Base-by-base conservation (phyloP, 441 rosid genomes). In the Sinapis alba region DNA sequence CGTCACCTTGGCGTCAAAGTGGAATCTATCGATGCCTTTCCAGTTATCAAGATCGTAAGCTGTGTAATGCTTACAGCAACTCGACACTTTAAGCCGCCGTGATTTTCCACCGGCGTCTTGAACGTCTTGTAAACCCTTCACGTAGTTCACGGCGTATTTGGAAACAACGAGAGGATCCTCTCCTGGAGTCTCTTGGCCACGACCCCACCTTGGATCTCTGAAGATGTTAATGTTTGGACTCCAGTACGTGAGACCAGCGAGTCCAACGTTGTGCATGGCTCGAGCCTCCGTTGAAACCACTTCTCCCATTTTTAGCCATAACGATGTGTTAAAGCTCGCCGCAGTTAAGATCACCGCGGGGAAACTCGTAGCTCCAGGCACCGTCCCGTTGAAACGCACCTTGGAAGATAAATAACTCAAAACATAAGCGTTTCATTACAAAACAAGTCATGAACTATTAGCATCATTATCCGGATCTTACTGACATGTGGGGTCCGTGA, bases 351-450 rank as follows among this genome's bases (percentile, higher is more conserved):
- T 82, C 15, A 83, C 84, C 1, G 86, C 83, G 0, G 91, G 96
- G 76, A 92, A 92, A 84, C 91, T 92, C 26, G 94, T 90, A 5
- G 91, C 96, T 18, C 85, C 92, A 0, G 88, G 86, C n/a, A 87
- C 83, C 15, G 79, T 81, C 36, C 62, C 87, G 43, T 84, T 81
- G 34, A 92, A 90, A 9, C 27, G 81, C 50, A 75, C 74, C 79
- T 75, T 68, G 12, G 0, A 9, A n/a, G 51, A 36, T 0, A 13
- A 20, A 26, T 0, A 66, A 21, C 19, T 20, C 26, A 27, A 62
- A 75, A 69, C 13, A 4, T 75, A 2, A 51, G 58, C 19, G 5
- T 75, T 30, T 51, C 12, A 54, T 7, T 27, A 69, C 69, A 53
- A 24, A 62, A n/a, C 41, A 68, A 24, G 16, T 68, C 43, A 34